Evolutionary conservation across 768 basidiomycete genomes (phyloP), one percentile per base, ranked within the genome.

Genomic region (Russula vinacea): DNA sequence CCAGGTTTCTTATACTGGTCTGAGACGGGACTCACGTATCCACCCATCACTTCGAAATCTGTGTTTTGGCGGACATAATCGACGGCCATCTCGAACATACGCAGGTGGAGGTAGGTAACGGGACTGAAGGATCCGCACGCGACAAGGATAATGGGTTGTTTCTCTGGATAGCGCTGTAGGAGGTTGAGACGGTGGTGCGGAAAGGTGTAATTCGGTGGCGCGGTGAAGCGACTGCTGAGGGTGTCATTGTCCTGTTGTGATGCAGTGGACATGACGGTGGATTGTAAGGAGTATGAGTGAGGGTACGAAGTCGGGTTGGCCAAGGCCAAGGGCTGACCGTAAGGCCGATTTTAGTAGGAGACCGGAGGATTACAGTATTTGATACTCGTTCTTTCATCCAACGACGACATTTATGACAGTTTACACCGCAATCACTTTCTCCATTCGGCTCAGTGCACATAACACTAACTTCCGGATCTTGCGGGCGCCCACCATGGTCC

Each of bases 81-180:
- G 77, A 89, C 90, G 61, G 96, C 97, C 97, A 99, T 98, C 74
- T 98, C 97, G 76, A 98, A 99, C 94, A 99, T 98, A 69, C 97
- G 91, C 66, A 98, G 84, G 73, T 97, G 94, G 57, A 96, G 89
- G 72, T 94, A 96, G n/a, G 95, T 97, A 67, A 97, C 90, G 13
- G 96, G 96, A 71, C 92, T 95, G 84, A 98, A 98, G 60, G 93
- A 96, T 33, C 96, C 97, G 73, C 97, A 99, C 52, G 94, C 97
- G 64, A 99, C 93, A 67, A 97, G 87, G 60, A 94, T 91, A 69
- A 97, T 78, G n/a, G 94, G 96, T 9, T 87, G 87, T 76, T 89
- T 92, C 24, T 75, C 77, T 9, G 85, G 72, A 71, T 89, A 82
- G 24, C 80, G 83, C 49, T 90, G 83, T 56, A 77, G 78, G 39